Base-by-base conservation (phyloP, 495 filamentous ascomycete genomes). In the Acidiella bohemica region DNA sequence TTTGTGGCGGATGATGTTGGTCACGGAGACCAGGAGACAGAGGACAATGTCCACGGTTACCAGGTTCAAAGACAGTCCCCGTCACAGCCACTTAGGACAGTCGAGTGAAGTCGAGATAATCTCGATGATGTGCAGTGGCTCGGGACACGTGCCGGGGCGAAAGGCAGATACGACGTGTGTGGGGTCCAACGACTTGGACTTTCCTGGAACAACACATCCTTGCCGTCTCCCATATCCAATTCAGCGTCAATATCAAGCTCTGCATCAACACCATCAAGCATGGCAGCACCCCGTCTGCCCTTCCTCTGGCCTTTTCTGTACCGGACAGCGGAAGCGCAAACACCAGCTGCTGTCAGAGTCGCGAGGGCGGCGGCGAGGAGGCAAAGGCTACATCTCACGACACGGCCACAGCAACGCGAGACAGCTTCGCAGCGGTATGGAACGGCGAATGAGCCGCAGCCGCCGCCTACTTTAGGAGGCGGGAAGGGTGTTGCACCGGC, bases 361-460 rank as follows among this genome's bases (percentile, higher is more conserved):
- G 39, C 36, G 19, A 24, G 40, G 30, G 43, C 39, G 18, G 44
- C 39, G 23, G 28, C 16, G 18, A 28, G 42, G 14, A 22, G 21
- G 18, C 18, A 39, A 21, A 23, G 32, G 30, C 42, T 38, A 39
- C 57, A 41, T 50, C 50, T 39, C 63, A 65, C 27, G 53, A 7
- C 20, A 19, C 39, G 33, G 26, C 41, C 36, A 12, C 43, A 38
- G 19, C 45, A 51, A 36, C 50, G 47, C 33, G 49, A 53, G 13
- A 32, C 22, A 5, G 30, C 36, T 18, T 23, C 59, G 23, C 61
- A 66, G 39, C 62, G 78, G 22, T 75, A 78, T 57, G 78, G 78
- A 31, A 76, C 71, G 30, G 76, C 71, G 13, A 71, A 81, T 13
- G 75, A 81, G 40, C 78, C 75, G 28, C 73, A 81, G 40, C 78